phyloP scores from a whole-genome alignment of 176 grass and related monocot genomes.

The Juncus effusus region DNA sequence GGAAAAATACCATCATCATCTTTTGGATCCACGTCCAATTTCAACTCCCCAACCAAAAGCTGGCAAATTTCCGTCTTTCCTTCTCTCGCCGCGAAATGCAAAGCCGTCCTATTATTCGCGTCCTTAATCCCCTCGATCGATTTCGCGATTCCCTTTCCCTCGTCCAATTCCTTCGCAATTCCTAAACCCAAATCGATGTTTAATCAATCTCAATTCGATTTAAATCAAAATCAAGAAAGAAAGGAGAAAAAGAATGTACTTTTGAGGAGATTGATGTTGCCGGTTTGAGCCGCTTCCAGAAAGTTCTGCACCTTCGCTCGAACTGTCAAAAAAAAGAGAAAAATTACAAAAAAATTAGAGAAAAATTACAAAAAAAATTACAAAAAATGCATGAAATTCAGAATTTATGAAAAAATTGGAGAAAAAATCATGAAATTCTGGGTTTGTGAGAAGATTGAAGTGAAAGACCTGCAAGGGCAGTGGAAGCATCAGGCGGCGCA shows the following conservation, averaged over 20 bases:
- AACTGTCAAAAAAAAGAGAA: conserved; percentile 35
- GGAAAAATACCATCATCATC: conserved; percentile 95
- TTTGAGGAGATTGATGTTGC: conserved; percentile 62
- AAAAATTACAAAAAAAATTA: not conserved
- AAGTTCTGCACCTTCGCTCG: conserved; percentile 73
- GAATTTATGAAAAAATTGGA: not conserved
- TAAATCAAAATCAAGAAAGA: not conserved
- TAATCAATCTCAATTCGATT: not conserved
- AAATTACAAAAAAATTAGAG: not conserved
- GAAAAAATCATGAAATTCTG: not conserved
- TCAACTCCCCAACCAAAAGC: conserved; percentile 73
- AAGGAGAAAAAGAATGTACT: conserved; percentile 30
- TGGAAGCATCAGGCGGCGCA: conserved; percentile 34
- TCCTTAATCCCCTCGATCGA: conserved; percentile 56
- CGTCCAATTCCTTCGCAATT: conserved; percentile 56
- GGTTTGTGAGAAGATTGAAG: not conserved
- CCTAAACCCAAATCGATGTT: conserved; percentile 27
- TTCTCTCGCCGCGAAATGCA: conserved; percentile 79
- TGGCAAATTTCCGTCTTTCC: conserved; percentile 59
- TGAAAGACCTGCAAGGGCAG: conserved; percentile 38
- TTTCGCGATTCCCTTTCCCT: conserved; percentile 61
- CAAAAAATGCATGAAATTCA: not conserved
- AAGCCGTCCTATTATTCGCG: conserved; percentile 74
- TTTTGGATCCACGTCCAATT: conserved; percentile 61
- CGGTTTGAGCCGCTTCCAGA: conserved; percentile 67